Percentiles rank a stretch among this genome's conserved stretches.
Conservation (phyloP, 345 rosid genomes). For the Psidium friedrichsthalianum region DNA sequence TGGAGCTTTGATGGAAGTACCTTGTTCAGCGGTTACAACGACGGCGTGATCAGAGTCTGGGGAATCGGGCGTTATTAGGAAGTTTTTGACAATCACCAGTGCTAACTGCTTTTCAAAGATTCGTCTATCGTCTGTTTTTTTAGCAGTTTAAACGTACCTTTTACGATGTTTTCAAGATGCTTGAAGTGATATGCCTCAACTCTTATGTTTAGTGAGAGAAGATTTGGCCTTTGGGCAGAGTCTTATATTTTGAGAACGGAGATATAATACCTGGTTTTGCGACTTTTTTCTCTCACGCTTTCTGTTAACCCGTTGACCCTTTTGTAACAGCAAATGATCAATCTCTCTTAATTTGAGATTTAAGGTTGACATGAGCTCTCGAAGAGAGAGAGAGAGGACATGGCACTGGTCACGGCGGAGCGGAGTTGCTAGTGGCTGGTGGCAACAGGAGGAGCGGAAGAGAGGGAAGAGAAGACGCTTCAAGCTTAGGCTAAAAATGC, state of each 20-base stretch:
- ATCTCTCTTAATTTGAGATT: neutral
- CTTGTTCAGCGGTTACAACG: constrained; percentile 88
- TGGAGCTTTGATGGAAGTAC: constrained; percentile 97
- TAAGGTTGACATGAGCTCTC: neutral
- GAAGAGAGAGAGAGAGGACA: neutral
- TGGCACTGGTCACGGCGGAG: too few relatives aligned
- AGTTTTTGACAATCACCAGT: neutral
- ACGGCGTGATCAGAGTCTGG: constrained; percentile 96
- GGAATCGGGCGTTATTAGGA: constrained; percentile 60
- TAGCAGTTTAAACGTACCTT: neutral
- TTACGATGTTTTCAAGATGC: neutral
- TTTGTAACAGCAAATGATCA: neutral
- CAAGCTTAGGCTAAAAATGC: neutral
- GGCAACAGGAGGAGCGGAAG: neutral
- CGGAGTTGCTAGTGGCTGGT: neutral
- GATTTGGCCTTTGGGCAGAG: neutral
- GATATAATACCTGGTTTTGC: neutral
- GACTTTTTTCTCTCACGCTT: neutral
- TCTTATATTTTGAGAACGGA: neutral
- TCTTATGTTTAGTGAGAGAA: neutral
- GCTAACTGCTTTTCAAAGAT: neutral
- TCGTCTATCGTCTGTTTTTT: neutral
- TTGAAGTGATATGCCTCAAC: neutral
- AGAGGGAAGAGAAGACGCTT: neutral
- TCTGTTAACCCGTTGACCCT: too few relatives aligned